phyloP scores from a whole-genome alignment of 176 grass and related monocot species.

The Ananas comosus region DNA sequence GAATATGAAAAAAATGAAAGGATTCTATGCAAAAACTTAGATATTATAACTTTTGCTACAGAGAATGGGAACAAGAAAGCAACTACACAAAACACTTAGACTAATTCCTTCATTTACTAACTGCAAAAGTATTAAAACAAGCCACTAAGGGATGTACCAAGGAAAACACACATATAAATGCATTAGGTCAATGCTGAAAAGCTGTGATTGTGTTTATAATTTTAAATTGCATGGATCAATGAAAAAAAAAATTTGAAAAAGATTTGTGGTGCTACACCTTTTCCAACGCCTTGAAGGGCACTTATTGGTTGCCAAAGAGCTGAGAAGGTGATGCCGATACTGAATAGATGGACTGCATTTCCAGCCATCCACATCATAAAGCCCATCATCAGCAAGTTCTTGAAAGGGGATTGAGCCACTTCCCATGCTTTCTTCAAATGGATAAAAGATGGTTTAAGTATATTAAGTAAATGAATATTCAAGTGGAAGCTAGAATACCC shows the following conservation, averaged over 20 bases:
- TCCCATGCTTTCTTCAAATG: slow-evolving; percentile 91
- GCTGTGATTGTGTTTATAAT: not conserved
- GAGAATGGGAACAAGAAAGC: too few species aligned
- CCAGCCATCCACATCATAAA: slow-evolving; percentile 99
- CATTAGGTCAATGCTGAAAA: not conserved
- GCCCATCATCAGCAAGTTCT: slow-evolving; percentile 98
- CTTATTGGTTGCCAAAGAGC: slow-evolving; percentile 83
- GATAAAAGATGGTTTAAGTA: not conserved
- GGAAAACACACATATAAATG: not conserved
- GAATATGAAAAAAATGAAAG: too few species aligned
- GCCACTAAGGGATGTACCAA: not conserved
- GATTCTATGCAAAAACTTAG: too few species aligned
- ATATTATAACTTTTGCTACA: too few species aligned
- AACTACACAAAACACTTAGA: too few species aligned
- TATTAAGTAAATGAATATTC: not conserved
- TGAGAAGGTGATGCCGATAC: slow-evolving; percentile 98
- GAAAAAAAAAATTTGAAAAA: not conserved
- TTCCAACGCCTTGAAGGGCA: slow-evolving; percentile 64
- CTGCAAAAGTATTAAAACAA: too few species aligned
- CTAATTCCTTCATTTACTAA: too few species aligned
- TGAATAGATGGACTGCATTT: slow-evolving; percentile 90
- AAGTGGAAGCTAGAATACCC: not conserved
- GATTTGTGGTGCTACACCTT: slow-evolving; percentile 39
- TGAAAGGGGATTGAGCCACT: slow-evolving; percentile 86
- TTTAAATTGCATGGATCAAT: not conserved